Percentiles rank a stretch among this genome's conserved stretches.
These are phyloP conservation scores for Starmera pachycereana DNA, from an alignment of 805 yeast genomes.

Conservation along the genomic window DNA sequence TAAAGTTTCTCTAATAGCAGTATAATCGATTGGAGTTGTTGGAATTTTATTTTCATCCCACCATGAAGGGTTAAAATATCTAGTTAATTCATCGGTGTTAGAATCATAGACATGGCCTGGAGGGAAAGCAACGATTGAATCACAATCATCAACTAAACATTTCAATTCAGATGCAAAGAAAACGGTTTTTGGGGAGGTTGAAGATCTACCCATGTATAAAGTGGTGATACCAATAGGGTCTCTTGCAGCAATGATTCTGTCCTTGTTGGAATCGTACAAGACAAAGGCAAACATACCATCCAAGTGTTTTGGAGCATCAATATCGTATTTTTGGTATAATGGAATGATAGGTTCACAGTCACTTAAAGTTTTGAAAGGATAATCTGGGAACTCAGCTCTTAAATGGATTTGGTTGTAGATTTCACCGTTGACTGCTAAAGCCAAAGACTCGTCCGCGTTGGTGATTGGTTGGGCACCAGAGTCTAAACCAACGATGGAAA, in stretches of 20 bases:
- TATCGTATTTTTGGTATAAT: slow-evolving; percentile 72
- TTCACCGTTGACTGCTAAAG: slow-evolving; percentile 92
- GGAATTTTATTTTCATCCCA: slow-evolving; percentile 79
- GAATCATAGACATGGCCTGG: slow-evolving; percentile 98
- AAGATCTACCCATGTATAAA: slow-evolving; percentile 83
- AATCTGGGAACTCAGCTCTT: slow-evolving; percentile 65
- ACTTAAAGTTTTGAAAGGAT: slow-evolving; percentile 72
- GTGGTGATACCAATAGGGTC: slow-evolving; percentile 98
- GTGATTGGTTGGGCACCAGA: slow-evolving; percentile 97
- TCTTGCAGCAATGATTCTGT: slow-evolving; percentile 92
- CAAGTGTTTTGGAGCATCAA: slow-evolving; percentile 83
- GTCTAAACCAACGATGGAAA: slow-evolving; percentile 95
- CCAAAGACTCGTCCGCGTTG: slow-evolving; percentile 61
- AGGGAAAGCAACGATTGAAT: slow-evolving; percentile 85
- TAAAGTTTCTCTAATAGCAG: slow-evolving; percentile 61
- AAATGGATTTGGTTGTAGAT: slow-evolving; percentile 92
- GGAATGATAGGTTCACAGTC: slow-evolving; percentile 99
- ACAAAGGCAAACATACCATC: slow-evolving; percentile 99
- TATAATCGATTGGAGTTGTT: slow-evolving; percentile 63
- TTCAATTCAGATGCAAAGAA: slow-evolving; percentile 93
- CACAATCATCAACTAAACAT: slow-evolving; percentile 92
- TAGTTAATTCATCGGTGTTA: slow-evolving; percentile 68
- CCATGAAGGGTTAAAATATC: slow-evolving; percentile 93
- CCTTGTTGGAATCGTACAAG: slow-evolving; percentile 71
- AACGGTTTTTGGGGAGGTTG: slow-evolving; percentile 58